Conservation (phyloP, 176 grass and related monocot species). For the Juncus effusus region DNA sequence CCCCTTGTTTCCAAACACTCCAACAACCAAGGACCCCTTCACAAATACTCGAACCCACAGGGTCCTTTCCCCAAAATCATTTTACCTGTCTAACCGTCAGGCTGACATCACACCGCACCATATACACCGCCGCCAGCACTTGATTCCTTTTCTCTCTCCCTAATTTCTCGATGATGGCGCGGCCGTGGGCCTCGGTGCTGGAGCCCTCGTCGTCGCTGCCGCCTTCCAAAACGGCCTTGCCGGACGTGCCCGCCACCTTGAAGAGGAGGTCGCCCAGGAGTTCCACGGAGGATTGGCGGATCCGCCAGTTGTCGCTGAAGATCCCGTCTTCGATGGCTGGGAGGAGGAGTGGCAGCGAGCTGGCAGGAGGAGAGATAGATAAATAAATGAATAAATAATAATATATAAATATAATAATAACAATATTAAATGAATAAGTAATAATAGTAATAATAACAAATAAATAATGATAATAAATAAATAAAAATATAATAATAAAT, state of each 20-base stretch:
- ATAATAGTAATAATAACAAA: too few species aligned
- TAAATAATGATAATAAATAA: too few species aligned
- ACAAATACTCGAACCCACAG: not conserved
- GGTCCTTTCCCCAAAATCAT: not conserved
- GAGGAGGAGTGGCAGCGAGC: conserved; percentile 85
- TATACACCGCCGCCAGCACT: conserved; percentile 98
- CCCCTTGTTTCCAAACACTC: too few species aligned
- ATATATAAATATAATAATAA: too few species aligned
- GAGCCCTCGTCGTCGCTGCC: conserved; percentile 99
- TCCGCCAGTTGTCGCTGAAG: conserved; percentile 95
- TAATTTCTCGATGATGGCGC: conserved; percentile 94
- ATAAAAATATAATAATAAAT: conserved; percentile 25
- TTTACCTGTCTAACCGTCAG: conserved; percentile 90
- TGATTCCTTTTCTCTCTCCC: conserved; percentile 86
- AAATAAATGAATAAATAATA: too few species aligned
- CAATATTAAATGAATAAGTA: too few species aligned
- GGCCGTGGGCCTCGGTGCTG: conserved; percentile 95
- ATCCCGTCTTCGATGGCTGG: conserved; percentile 97
- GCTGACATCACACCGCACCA: conserved; percentile 97
- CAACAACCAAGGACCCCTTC: too few species aligned
- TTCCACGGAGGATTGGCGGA: conserved; percentile 95
- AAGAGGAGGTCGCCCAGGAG: conserved; percentile 95
- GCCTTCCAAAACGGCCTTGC: conserved; percentile 93
- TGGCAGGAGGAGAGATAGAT: conserved; percentile 6
- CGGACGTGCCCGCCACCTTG: conserved; percentile 98